Evolutionary conservation across 148 eudicot genomes (phyloP).

Genomic region (Fallopia convolvulus): DNA sequence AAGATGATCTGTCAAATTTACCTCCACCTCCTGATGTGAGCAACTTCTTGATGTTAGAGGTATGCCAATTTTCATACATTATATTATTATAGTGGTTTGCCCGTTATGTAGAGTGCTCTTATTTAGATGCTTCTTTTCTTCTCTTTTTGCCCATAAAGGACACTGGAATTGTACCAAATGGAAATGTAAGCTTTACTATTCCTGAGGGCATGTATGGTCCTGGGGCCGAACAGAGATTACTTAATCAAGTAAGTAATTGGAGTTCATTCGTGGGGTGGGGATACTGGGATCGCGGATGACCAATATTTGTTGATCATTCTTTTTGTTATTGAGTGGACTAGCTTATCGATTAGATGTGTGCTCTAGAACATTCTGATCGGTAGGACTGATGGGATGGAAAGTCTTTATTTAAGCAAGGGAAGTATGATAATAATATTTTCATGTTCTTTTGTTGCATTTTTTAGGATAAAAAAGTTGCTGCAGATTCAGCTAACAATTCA

Average conservation of each 20-base stretch:
- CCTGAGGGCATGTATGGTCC: constrained; percentile 74
- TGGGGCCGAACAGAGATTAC: constrained; percentile 63
- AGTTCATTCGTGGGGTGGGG: neutral
- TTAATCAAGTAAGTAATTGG: constrained; percentile 24
- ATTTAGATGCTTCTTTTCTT: neutral
- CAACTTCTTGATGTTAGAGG: constrained; percentile 91
- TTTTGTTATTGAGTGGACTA: neutral
- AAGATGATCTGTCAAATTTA: constrained; percentile 66
- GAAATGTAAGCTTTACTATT: constrained; percentile 38
- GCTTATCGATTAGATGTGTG: neutral
- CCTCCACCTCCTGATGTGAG: constrained; percentile 83
- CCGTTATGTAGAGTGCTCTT: neutral
- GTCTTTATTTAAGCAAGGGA: neutral
- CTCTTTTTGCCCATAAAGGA: constrained; percentile 35
- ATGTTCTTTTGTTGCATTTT: neutral
- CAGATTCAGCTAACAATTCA: constrained; percentile 29
- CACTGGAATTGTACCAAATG: constrained; percentile 54
- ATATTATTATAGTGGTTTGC: neutral
- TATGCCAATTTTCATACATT: constrained; percentile 14
- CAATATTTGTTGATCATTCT: neutral
- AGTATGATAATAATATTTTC: neutral
- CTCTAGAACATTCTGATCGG: neutral
- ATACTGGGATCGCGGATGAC: neutral
- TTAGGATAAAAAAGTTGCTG: constrained; percentile 43
- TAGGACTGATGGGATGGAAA: neutral